A percentile compares a stretch with the other conserved stretches of the same genome.
These are phyloP conservation scores for Penicillium bovifimosum DNA, from an alignment of 495 filamentous ascomycete species.

Conservation along the genomic window DNA sequence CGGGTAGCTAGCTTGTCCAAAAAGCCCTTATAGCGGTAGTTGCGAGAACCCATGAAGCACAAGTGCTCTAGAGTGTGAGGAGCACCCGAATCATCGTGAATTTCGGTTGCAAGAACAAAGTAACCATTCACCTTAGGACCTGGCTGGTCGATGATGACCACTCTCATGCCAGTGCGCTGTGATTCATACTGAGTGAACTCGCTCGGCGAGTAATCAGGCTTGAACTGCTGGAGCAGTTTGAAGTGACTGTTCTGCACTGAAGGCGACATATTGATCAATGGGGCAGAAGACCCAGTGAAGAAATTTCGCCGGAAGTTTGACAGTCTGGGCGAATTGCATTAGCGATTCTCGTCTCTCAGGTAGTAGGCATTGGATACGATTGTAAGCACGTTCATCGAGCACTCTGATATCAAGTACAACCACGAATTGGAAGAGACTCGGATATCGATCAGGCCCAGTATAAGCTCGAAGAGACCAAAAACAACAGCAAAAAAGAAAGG, in stretches of 20 bases:
- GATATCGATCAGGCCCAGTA: neutral
- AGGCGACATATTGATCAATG: constrained; percentile 37
- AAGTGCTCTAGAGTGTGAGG: constrained; percentile 96
- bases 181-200: constrained; percentile 85
- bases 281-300: constrained; percentile 14
- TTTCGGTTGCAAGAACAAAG: constrained; percentile 94
- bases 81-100: constrained; percentile 91
- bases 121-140: constrained; percentile 92
- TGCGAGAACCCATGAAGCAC: constrained; percentile 95
- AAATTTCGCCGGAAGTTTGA: constrained; percentile 21
- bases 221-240: constrained; percentile 76
- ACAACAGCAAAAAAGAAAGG: neutral
- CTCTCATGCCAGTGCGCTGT: constrained; percentile 85
- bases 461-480: neutral
- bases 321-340: constrained; percentile 11
- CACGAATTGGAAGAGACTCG: neutral
- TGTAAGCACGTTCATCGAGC: neutral
- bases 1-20: constrained; percentile 89
- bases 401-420: neutral
- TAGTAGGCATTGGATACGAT: neutral
- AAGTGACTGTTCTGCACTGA: constrained; percentile 52
- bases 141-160: constrained; percentile 83
- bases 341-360: constrained; percentile 5
- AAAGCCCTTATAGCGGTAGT: constrained; percentile 88
- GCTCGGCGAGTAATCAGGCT: constrained; percentile 79